Evolutionary conservation across 352 stramenopile species (phyloP), one percentile per base, ranked within the genome.

Genomic region (Phytopythium montanum): DNA sequence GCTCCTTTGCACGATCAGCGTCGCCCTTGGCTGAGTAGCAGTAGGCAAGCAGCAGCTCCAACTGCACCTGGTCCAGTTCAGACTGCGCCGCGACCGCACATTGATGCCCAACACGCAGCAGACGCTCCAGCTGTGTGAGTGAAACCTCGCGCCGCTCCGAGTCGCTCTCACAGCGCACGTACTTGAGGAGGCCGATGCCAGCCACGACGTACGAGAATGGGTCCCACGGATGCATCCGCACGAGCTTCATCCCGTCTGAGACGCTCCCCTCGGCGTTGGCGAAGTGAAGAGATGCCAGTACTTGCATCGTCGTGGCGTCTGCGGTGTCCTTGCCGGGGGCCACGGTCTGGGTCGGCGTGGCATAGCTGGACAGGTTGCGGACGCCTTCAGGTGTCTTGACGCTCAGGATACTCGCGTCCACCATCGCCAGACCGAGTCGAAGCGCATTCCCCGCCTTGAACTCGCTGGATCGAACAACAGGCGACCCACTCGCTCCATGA

Each of bases 211-310:
- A 90, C 9, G 76, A 75, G 2, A 67, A 68, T 2, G 79, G 64
- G 10, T 86, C 80, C 76, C 75, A 85, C 25, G 83, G 79, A 38
- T 88, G 53, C 56, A 78, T 73, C 31, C 75, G 83, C 39, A 92
- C 65, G 26, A 90, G 69, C 58, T 87, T 90, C 62, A 45, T 68
- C 39, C 10, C 57, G 10, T 3, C 25, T 2, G 18, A 19, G 28
- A 21, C 23, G 36, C 38, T 59, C 13, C 36, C n/a, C 18, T 59
- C 18, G 10, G 18, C 34, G 39, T 26, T 36, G 10, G 53, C 31
- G 14, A 33, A 76, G 16, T 82, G 58, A 25, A 85, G 59, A 14
- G 67, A 75, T 25, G 73, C 55, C 31, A 89, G 58, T 2, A 54
- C 65, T 31, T 70, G 57, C 41, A 78, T 31, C 18, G 68, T 67